phyloP scores from a whole-genome alignment of 257 asterid genomes.

The Paulownia fortunei region DNA sequence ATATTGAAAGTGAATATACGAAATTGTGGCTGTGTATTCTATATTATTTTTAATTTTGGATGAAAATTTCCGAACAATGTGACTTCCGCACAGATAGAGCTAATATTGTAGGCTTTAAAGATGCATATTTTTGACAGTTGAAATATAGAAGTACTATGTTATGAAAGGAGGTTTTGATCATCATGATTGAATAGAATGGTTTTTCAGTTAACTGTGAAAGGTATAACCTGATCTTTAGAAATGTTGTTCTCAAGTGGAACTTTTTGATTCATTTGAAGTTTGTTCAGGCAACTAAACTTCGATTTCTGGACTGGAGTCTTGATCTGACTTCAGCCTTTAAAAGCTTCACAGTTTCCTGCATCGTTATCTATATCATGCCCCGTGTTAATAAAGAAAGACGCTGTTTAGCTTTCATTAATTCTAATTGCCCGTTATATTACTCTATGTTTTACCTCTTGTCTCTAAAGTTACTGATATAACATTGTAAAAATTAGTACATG shows the following conservation, averaged over 20 bases:
- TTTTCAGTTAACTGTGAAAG: not conserved
- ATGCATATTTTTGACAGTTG: constrained; percentile 12
- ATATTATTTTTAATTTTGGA: not conserved
- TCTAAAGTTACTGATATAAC: not conserved
- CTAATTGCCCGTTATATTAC: not conserved
- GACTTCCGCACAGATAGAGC: not conserved
- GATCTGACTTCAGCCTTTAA: not conserved
- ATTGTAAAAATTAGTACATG: not conserved
- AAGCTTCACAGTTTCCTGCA: not conserved
- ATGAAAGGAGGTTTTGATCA: not conserved
- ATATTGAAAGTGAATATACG: not conserved
- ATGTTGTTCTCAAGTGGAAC: not conserved
- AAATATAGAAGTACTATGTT: not conserved
- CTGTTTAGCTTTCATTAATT: not conserved
- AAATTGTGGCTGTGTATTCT: not conserved
- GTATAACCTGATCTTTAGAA: not conserved
- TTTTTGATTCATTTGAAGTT: not conserved
- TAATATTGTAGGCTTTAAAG: not conserved
- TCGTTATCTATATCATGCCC: not conserved
- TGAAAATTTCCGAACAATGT: not conserved
- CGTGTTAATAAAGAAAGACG: no score
- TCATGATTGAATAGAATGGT: not conserved
- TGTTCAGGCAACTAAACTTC: constrained; percentile 3
- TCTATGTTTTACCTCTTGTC: not conserved
- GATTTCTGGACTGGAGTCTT: not conserved